Evolutionary conservation across 2,329 filamentous ascomycete species (phyloP).

Genomic region (Hortaea sp.): DNA sequence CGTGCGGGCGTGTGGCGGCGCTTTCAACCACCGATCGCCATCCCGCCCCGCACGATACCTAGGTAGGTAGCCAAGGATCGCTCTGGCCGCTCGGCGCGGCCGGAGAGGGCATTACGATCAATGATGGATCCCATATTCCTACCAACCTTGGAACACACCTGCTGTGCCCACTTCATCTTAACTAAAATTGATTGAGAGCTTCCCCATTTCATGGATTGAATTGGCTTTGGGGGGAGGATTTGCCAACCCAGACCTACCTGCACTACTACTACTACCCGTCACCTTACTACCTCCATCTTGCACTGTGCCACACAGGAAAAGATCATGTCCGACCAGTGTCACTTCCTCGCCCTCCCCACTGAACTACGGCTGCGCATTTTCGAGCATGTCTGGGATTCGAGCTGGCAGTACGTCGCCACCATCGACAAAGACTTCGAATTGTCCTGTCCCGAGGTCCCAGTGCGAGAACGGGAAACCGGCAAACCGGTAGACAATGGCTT

Average conservation of each 20-base stretch:
- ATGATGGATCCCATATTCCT: too few species aligned
- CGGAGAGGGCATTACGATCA: too few species aligned
- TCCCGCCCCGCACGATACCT: too few species aligned
- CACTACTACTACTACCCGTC: too few species aligned
- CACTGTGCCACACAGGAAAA: too few species aligned
- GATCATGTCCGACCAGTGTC: background rate
- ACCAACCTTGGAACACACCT: too few species aligned
- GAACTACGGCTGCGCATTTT: background rate
- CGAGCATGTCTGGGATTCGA: background rate
- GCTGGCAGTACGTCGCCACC: background rate
- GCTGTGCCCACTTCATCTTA: background rate
- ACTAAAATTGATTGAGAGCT: background rate
- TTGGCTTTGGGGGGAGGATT: background rate
- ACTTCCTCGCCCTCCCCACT: background rate
- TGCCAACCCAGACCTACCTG: background rate
- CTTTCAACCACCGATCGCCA: too few species aligned
- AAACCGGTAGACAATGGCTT: background rate
- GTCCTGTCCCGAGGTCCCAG: background rate
- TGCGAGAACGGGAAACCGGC: background rate
- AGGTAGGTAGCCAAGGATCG: too few species aligned
- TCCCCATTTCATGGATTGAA: conserved; percentile 26
- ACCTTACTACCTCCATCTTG: too few species aligned
- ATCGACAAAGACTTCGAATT: too few species aligned
- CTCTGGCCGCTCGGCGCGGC: too few species aligned
- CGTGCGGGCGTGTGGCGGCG: too few species aligned